A percentile compares a stretch with the other conserved stretches of the same genome.
Evolutionary conservation across 2,329 filamentous ascomycete species (phyloP).

Genomic region (Trichoderma cornu-damae): DNA sequence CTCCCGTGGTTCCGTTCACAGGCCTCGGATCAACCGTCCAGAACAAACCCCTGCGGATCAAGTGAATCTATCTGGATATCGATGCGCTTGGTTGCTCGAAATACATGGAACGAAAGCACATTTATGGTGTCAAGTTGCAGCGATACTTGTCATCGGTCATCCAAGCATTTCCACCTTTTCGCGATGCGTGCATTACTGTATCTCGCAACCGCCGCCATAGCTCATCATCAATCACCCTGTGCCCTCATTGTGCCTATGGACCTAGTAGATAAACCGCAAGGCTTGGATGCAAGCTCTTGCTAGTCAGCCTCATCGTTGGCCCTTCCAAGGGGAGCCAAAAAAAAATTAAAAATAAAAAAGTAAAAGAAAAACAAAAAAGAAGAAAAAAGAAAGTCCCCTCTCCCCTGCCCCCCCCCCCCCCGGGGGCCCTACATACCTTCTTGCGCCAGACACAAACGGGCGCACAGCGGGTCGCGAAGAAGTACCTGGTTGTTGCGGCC

Average conservation of each 20-base stretch:
- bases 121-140: neutral
- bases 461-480: neutral
- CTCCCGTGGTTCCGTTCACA: no score
- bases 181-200: constrained; percentile 2
- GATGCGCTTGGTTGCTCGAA: neutral
- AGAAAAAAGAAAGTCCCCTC: neutral
- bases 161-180: constrained; percentile 7
- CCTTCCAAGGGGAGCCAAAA: no score
- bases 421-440: no score
- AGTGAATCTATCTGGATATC: neutral
- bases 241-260: neutral
- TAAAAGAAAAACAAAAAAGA: no score
- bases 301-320: neutral
- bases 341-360: no score
- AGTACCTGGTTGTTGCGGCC: neutral
- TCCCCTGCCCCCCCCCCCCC: neutral
- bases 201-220: neutral
- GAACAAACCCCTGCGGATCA: no score
- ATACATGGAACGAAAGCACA: no score
- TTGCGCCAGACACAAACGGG: constrained; percentile 1
- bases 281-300: neutral
- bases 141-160: no score
- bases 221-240: neutral
- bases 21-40: no score
- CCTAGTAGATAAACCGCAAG: neutral